These are phyloP conservation scores for Takashimella tepidaria DNA, from an alignment of 1,284 basidiomycete species.

Conservation along the genomic window DNA sequence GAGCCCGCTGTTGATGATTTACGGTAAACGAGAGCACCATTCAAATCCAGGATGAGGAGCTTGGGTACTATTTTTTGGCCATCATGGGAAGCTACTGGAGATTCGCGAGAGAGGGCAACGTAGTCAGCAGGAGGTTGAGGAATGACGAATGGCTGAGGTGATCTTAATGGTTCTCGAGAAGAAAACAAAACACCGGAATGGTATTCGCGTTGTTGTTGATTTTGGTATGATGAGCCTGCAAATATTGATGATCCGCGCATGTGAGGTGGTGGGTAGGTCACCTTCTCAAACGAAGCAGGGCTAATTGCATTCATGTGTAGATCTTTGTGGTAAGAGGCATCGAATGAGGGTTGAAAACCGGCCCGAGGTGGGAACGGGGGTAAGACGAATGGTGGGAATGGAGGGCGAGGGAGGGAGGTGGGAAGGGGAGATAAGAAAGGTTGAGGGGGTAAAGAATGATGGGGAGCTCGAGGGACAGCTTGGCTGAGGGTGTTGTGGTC, in stretches of 20 bases:
- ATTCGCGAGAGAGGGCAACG: constrained; percentile 6
- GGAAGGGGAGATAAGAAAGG: not conserved
- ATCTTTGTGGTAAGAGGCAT: not conserved
- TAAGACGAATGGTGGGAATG: not conserved
- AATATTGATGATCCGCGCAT: not conserved
- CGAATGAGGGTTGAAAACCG: not conserved
- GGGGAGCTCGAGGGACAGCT: too few relatives aligned
- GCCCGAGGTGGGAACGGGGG: not conserved
- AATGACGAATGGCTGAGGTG: not conserved
- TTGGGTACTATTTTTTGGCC: constrained; percentile 18
- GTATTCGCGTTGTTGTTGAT: not conserved
- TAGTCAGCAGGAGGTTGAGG: constrained; percentile 3
- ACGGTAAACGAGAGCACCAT: constrained; percentile 44
- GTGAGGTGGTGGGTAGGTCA: not conserved
- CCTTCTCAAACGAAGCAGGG: not conserved
- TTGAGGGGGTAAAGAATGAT: too few relatives aligned
- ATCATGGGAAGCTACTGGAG: too few relatives aligned
- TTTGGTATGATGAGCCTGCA: not conserved
- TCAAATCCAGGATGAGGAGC: constrained; percentile 45
- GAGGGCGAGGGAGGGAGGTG: not conserved
- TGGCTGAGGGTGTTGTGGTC: too few relatives aligned
- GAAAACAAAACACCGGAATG: not conserved
- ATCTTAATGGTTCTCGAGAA: not conserved
- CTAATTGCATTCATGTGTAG: not conserved
- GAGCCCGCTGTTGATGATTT: constrained; percentile 7